Percentiles rank a stretch among this genome's conserved stretches.
Evolutionary conservation across 371 early-diverging fungal species (phyloP).

Genomic region (Rhizopus sp.): DNA sequence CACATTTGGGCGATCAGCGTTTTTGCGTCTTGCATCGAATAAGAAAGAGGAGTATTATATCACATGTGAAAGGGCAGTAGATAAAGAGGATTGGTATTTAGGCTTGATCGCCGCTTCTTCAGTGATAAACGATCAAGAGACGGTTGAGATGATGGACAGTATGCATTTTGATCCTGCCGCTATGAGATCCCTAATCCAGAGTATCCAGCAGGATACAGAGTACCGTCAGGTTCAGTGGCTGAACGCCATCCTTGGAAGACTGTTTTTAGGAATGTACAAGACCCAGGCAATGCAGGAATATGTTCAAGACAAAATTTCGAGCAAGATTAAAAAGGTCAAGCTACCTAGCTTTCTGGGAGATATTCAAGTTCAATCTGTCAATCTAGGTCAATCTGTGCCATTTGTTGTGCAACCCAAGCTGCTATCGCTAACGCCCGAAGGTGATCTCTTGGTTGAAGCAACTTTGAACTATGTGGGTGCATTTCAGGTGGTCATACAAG

Average conservation of each 20-base stretch:
- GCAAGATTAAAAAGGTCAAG: constrained; percentile 64
- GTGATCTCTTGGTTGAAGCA: constrained; percentile 73
- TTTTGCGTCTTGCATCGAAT: constrained; percentile 51
- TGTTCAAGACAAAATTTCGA: constrained; percentile 63
- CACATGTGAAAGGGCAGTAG: constrained; percentile 56
- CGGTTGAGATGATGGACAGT: constrained; percentile 43
- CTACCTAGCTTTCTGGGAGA: constrained; percentile 77
- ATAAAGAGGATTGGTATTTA: constrained; percentile 92
- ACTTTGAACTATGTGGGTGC: constrained; percentile 80
- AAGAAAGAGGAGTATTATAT: constrained; percentile 39
- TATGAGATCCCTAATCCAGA: constrained; percentile 48
- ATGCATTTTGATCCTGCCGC: constrained; percentile 53
- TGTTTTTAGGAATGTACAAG: constrained; percentile 71
- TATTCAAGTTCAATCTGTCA: constrained; percentile 72
- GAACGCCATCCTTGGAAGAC: constrained; percentile 85
- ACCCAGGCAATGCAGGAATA: constrained; percentile 59
- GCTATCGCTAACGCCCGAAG: constrained; percentile 62
- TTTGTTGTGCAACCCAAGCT: constrained; percentile 77
- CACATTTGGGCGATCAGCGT: constrained; percentile 52
- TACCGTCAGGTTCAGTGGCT: constrained; percentile 76
- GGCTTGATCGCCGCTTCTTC: constrained; percentile 51
- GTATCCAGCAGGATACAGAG: constrained; percentile 56
- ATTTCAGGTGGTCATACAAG: constrained; percentile 69
- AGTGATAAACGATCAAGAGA: constrained; percentile 28
- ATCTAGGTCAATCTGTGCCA: constrained; percentile 82